Base-by-base conservation (phyloP, 345 rosid species). In the Populus nigra region DNA sequence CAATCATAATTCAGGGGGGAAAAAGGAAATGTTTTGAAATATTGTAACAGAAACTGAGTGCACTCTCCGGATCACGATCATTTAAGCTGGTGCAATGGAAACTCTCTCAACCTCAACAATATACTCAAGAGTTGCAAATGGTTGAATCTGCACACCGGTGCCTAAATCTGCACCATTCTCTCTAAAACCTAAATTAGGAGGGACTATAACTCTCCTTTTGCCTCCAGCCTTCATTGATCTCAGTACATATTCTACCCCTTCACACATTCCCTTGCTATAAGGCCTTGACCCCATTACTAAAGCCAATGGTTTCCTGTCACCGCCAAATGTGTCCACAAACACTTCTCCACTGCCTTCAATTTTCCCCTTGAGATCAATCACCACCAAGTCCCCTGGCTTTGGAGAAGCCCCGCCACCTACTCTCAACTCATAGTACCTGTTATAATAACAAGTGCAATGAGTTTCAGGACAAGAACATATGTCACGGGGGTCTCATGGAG, bases 191-290 rank as follows among this genome's bases (percentile, higher is more conserved):
- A 93, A 82, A 39, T 68, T 84, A 10, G 94, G 81, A 82, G 96
- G 99, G 73, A 93, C 81, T 25, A 89, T 87, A 9, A 92, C 90
- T 87, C 91, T 91, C 57, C 97, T 87, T 84, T 87, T 92, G 59
- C 97, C 99, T 68, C 99, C 98, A 1, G 89, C 93, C 80, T 87
- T 95, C 94, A 92, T 95, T 31, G 92, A 87, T 81, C 91, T 89
- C 83, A 95, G 59, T 18, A 83, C 85, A 73, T 86, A 86, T 53
- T 95, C 98, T 57, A 92, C 33, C 13, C 98, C 99, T 86, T 91
- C 90, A 69, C 98, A 95, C 87, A 93, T 73, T 61, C 98, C 99
- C 71, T 87, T 93, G 59, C 87, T 86, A 57, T 91, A 93, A 53
- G 92, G 97, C 75, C 94, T 91, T 47, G 97, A 93, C 50, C 93